phyloP scores from a whole-genome alignment of 768 basidiomycete species.

The Mycena amicta region DNA sequence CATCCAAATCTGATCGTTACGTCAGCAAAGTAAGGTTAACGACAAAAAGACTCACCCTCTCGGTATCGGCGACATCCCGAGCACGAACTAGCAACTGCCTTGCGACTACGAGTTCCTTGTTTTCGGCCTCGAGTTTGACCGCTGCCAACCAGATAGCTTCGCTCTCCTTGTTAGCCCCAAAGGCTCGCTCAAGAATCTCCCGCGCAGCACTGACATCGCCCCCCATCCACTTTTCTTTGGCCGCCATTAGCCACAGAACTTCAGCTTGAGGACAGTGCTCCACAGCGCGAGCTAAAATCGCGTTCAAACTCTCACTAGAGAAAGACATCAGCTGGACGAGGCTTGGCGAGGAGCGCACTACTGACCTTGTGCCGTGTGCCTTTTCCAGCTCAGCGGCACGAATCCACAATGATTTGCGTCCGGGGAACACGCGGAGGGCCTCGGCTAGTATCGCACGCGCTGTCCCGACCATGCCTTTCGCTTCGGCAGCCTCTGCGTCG shows the following conservation, averaged over 20 bases:
- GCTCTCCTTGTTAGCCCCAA: slow-evolving; percentile 93
- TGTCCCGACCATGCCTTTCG: slow-evolving; percentile 74
- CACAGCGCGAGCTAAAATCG: slow-evolving; percentile 80
- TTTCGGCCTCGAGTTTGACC: slow-evolving; percentile 95
- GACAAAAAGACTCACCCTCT: slow-evolving; percentile 59
- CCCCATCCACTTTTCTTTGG: slow-evolving; percentile 93
- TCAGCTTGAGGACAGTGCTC: slow-evolving; percentile 94
- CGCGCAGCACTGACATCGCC: slow-evolving; percentile 92
- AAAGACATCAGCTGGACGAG: slow-evolving; percentile 2
- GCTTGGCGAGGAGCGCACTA: neutral
- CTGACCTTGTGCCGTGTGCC: slow-evolving; percentile 76
- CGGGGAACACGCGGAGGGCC: slow-evolving; percentile 89
- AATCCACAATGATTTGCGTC: slow-evolving; percentile 83
- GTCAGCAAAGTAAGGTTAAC: slow-evolving; percentile 2
- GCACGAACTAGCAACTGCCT: slow-evolving; percentile 86
- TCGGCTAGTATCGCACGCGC: slow-evolving; percentile 90
- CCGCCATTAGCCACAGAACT: slow-evolving; percentile 96
- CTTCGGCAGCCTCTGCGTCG: slow-evolving; percentile 85
- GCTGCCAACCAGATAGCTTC: slow-evolving; percentile 98
- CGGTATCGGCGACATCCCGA: slow-evolving; percentile 87
- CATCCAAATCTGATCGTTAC: slow-evolving; percentile 87
- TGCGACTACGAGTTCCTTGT: slow-evolving; percentile 86
- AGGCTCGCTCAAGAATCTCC: slow-evolving; percentile 84
- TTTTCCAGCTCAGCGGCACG: slow-evolving; percentile 94
- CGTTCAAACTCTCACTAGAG: slow-evolving; percentile 74